phyloP scores from a whole-genome alignment of 2,329 filamentous ascomycete species.

The Sclerotinia glacialis region DNA sequence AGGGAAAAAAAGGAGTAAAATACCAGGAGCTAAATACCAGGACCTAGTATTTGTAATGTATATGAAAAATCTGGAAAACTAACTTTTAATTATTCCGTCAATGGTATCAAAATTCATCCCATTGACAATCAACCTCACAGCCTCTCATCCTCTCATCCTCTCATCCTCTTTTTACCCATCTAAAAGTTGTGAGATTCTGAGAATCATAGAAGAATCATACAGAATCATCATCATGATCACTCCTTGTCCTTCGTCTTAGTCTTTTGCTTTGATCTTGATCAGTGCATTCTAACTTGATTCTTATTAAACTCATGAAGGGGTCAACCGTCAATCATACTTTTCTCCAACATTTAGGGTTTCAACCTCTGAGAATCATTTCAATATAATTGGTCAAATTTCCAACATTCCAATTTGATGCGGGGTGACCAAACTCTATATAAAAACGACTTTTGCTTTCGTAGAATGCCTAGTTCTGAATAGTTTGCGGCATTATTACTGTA shows the following conservation, averaged over 20 bases:
- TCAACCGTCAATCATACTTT: background rate
- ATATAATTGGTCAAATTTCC: background rate
- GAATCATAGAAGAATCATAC: too few species aligned
- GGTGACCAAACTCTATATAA: background rate
- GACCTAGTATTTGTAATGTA: background rate
- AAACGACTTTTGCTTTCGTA: background rate
- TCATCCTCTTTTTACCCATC: too few species aligned
- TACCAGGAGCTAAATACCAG: too few species aligned
- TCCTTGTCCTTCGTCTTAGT: background rate
- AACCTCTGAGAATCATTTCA: background rate
- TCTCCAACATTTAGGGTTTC: constrained; percentile 3
- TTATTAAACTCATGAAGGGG: background rate
- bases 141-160: background rate
- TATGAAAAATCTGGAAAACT: background rate
- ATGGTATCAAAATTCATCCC: background rate
- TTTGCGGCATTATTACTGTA: background rate
- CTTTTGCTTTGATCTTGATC: background rate
- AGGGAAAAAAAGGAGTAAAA: constrained; percentile 1
- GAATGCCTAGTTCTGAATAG: background rate
- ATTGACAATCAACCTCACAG: background rate
- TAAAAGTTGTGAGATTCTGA: too few species aligned
- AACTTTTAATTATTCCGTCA: background rate
- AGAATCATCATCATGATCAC: too few species aligned
- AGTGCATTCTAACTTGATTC: constrained; percentile 1
- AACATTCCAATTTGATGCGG: constrained; percentile 1